Percentiles rank a stretch among this genome's conserved stretches.
Evolutionary conservation across 345 rosid genomes (phyloP).

Genomic region (Syzygium grande): DNA sequence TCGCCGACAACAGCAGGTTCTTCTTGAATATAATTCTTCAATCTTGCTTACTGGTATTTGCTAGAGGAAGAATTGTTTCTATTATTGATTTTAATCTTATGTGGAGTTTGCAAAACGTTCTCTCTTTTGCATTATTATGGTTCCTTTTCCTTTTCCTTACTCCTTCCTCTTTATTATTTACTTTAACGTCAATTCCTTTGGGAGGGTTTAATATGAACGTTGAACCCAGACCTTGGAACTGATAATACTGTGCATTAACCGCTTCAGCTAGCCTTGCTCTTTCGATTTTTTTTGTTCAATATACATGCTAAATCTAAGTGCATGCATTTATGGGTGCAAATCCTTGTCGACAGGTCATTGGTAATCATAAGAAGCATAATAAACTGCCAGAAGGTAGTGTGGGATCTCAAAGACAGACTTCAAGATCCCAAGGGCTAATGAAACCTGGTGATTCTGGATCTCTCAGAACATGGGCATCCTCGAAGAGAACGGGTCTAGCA

Average conservation of each 20-base stretch:
- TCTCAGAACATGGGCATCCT: conserved; percentile 48
- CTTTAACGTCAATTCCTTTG: background rate
- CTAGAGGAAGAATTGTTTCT: background rate
- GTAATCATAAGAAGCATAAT: conserved; percentile 23
- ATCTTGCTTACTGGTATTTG: background rate
- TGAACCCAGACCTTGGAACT: background rate
- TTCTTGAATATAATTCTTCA: background rate
- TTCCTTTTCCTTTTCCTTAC: background rate
- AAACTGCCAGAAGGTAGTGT: conserved; percentile 27
- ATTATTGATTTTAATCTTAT: background rate
- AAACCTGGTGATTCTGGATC: conserved; percentile 43
- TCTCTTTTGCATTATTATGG: background rate
- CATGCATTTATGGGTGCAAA: background rate
- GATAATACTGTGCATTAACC: background rate
- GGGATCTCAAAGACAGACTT: conserved; percentile 13
- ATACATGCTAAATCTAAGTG: background rate
- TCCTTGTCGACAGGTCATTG: conserved; percentile 20
- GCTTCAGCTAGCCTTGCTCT: background rate
- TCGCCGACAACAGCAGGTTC: background rate
- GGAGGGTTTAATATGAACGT: background rate
- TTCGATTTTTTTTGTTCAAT: background rate
- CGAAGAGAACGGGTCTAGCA: conserved; percentile 44
- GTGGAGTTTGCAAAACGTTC: background rate
- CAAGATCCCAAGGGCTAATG: conserved; percentile 16
- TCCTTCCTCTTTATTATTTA: background rate